Base-by-base conservation (phyloP, 345 rosid species). In the Stellera chamaejasme region DNA sequence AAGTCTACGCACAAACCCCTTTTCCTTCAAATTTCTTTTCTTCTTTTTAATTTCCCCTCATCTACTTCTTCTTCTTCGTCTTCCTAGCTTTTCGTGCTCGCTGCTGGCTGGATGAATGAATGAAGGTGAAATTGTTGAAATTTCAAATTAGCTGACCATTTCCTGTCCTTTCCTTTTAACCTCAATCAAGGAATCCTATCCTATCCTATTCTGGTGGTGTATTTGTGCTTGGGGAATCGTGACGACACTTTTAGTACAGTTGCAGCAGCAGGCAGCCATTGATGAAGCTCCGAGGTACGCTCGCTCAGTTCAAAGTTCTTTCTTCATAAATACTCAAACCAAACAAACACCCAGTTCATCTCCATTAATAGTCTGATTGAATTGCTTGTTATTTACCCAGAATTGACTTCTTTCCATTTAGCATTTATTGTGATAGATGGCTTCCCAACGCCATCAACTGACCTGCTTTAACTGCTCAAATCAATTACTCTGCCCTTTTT, bases 361-460 rank as follows among this genome's bases (percentile, higher is more conserved):
- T 27, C 3, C 8, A 3, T 51, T 9, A 14, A 8, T 51, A 42
- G 11, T 1, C 15, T 45, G 41, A 50, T 52, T 2, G 44, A 42
- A 6, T 53, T 45, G 6, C 16, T 11, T 11, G 39, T 32, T 32
- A 15, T 51, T 42, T 45, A 3, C 63, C 62, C 50, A 54, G 8
- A 61, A 52, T 66, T 71, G 63, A 66, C 45, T 58, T 63, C 54
- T 56, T 47, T 56, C 55, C 54, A 60, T 7, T 16, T 66, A 65
- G 65, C 79, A 77, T 74, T 80, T 56, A 80, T 69, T 65, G 69
- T 54, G 53, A 59, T 49, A 54, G 76, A 58, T 74, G 65, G 70
- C 79, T 8, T 23, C 50, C 79, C 85, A 74, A 57, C 81, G 56
- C 60, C 63, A 43, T 54, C 60, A 46, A 36, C 11, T 63, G 41